Conservation (phyloP, 176 grass and related monocot species). For the Phragmites australis region DNA sequence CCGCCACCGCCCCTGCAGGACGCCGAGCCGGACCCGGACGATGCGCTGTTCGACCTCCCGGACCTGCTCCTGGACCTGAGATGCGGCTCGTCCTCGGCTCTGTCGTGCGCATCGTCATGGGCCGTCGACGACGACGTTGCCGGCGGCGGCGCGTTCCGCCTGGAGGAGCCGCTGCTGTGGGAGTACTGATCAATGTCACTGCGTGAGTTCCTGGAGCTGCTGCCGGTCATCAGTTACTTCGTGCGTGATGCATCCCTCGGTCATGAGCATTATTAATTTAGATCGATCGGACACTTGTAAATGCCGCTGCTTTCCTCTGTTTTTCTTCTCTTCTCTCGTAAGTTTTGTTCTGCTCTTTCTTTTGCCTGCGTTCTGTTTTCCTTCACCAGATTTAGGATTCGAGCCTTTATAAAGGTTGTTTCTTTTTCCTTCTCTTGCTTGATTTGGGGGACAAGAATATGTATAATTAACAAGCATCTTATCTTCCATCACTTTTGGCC, state of each 20-base stretch:
- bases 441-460: conserved; percentile 59
- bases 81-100: conserved; percentile 47
- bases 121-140: conserved; percentile 45
- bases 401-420: conserved; percentile 36
- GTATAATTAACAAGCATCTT: conserved; percentile 59
- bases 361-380: not conserved
- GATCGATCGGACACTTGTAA: conserved; percentile 38
- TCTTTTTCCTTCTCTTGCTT: conserved; percentile 40
- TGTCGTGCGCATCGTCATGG: conserved; percentile 43
- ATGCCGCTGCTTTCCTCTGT: not conserved
- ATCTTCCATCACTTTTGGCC: conserved; percentile 9
- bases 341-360: not conserved
- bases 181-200: conserved; percentile 52
- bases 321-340: not conserved
- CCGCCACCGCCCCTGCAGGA: not conserved
- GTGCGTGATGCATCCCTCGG: not conserved
- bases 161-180: conserved; percentile 83
- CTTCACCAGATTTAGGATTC: conserved; percentile 31
- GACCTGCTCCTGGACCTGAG: conserved; percentile 88
- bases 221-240: not conserved
- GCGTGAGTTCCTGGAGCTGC: not conserved
- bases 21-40: conserved; percentile 38
- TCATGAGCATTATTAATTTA: not conserved
- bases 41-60: conserved; percentile 75
- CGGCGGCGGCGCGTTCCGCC: conserved; percentile 49